Evolutionary conservation across 1,139 yeast genomes (phyloP).

Genomic region (Sugiyamaella neomexicana): DNA sequence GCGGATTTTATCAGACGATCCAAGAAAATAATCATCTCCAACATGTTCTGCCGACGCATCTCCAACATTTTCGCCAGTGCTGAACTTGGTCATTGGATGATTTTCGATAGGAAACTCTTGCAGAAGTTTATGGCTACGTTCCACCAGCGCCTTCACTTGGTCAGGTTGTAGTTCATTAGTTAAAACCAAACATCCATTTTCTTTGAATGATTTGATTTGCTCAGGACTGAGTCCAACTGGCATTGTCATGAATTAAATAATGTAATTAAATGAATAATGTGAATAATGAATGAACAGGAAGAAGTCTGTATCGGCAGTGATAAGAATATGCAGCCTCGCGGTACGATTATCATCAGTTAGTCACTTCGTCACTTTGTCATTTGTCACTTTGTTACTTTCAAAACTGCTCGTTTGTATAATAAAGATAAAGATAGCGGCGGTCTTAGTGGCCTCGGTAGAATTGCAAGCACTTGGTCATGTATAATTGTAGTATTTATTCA

Average conservation of each 20-base stretch:
- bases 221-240: slow-evolving; percentile 34
- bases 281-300: not conserved
- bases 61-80: slow-evolving; percentile 55
- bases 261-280: too few species aligned
- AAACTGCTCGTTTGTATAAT: too few species aligned
- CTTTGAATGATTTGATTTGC: slow-evolving; percentile 44
- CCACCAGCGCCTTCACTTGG: slow-evolving; percentile 46
- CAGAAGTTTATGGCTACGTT: slow-evolving; percentile 50
- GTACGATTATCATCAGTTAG: too few species aligned
- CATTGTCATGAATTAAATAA: too few species aligned
- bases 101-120: slow-evolving; percentile 50
- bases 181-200: slow-evolving; percentile 64
- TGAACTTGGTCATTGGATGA: slow-evolving; percentile 75
- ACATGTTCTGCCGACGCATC: slow-evolving; percentile 51
- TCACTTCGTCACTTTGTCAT: too few species aligned
- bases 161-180: slow-evolving; percentile 51
- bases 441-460: too few species aligned
- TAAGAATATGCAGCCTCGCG: too few species aligned
- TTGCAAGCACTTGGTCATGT: too few species aligned
- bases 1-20: slow-evolving; percentile 66
- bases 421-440: too few species aligned
- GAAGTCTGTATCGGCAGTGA: too few species aligned
- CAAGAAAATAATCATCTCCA: slow-evolving; percentile 71
- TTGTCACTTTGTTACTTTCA: too few species aligned
- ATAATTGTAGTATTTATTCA: too few species aligned